Evolutionary conservation across 768 basidiomycete genomes (phyloP).

Genomic region (Termitomyces sp.): DNA sequence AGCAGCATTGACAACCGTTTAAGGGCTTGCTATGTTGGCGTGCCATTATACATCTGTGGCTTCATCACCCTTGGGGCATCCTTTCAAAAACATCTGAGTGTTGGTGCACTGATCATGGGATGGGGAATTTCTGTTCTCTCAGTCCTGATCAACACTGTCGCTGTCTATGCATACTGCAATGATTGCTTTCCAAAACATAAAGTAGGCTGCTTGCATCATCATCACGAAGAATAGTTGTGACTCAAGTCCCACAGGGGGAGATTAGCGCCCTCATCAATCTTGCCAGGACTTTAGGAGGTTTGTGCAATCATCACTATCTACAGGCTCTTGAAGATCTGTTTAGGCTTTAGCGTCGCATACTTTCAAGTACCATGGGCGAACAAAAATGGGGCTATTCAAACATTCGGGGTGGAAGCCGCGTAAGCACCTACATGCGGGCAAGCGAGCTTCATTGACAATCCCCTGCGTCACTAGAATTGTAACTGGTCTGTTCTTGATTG

Average conservation of each 20-base stretch:
- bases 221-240: neutral
- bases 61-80: slow-evolving; percentile 47
- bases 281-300: slow-evolving; percentile 41
- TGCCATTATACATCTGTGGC: slow-evolving; percentile 48
- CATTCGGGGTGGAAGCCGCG: slow-evolving; percentile 52
- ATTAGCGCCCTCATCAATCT: slow-evolving; percentile 53
- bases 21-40: slow-evolving; percentile 48
- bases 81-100: slow-evolving; percentile 39
- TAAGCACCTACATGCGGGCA: slow-evolving; percentile 16
- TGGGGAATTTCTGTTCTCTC: slow-evolving; percentile 51
- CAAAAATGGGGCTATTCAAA: slow-evolving; percentile 46
- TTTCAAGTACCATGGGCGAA: slow-evolving; percentile 55
- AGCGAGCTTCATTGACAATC: neutral
- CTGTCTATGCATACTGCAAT: slow-evolving; percentile 47
- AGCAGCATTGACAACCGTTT: neutral
- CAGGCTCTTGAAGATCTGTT: neutral
- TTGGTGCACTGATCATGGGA: slow-evolving; percentile 49
- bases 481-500: slow-evolving; percentile 39
- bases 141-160: slow-evolving; percentile 48
- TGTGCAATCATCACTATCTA: neutral
- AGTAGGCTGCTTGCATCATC: slow-evolving; percentile 15
- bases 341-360: slow-evolving; percentile 48
- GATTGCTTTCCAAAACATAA: slow-evolving; percentile 44
- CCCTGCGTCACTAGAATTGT: slow-evolving; percentile 30
- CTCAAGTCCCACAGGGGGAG: slow-evolving; percentile 35